Base-by-base conservation (phyloP, 345 rosid species). In the Eucalyptus sp. region DNA sequence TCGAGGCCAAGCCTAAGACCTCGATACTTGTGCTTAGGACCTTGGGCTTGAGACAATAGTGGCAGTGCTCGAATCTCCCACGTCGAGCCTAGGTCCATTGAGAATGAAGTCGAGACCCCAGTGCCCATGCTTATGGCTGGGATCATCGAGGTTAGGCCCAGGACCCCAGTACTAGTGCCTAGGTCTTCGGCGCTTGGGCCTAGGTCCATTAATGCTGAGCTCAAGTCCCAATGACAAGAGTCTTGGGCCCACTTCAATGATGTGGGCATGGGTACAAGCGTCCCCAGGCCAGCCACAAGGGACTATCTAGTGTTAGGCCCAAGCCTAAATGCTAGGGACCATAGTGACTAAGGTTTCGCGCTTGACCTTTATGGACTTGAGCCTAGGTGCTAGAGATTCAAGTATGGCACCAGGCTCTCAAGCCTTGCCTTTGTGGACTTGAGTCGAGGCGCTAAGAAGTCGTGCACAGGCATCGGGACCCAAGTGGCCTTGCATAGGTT, bases 91-190 rank as follows among this genome's bases (percentile, higher is more conserved):
- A 66, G 10, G 22, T 31, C 18, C 76, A 64, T 64, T 12, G 37
- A n/a, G 76, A 16, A 0, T 8, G 17, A n/a, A 64, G 71, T 1
- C 0, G 25, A 52, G 4, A 52, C 25, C 25, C 24, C 0, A 18
- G 25, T 52, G 58, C 2, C 58, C 10, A 52, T 18, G 58, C 10
- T 10, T 52, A 52, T 52, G 58, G 24, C 0, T 52, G 5, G 58
- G 25, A 52, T 56, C 62, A 56, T 56, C 3, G 29, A 56, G 62
- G 62, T 56, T 22, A 56, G 1, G 3, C 41, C 3, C 0, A 2
- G 2, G 41, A 31, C 41, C 76, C 20, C 0, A n/a, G 2, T 31
- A 8, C 22, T n/a, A 66, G 79, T 66, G 41, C 22, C 6, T 15
- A 16, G 76, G 79, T n/a, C 41, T 8, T 15, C 0, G 0, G 3